phyloP scores from a whole-genome alignment of 768 basidiomycete genomes.

The Crassisporium funariophilum region DNA sequence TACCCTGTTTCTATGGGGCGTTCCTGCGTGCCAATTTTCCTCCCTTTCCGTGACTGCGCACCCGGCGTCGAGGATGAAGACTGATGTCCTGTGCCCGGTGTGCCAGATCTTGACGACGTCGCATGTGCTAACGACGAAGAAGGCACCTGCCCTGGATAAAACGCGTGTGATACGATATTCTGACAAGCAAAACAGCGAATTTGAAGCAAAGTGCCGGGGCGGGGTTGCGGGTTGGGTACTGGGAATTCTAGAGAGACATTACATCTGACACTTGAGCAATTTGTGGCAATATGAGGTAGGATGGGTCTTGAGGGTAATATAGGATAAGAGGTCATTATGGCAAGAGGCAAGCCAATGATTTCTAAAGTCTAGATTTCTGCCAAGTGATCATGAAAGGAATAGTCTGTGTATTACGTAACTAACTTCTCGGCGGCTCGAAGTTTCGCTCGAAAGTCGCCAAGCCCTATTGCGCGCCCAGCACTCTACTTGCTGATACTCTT shows the following conservation, averaged over 20 bases:
- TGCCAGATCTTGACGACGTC: conserved; percentile 17
- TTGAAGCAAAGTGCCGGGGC: conserved; percentile 53
- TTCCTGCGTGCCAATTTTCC: conserved; percentile 89
- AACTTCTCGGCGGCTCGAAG: no score
- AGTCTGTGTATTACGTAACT: no score
- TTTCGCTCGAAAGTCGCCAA: no score
- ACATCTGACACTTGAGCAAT: conserved; percentile 57
- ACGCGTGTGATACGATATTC: conserved; percentile 58
- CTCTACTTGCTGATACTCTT: no score
- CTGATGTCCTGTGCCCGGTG: conserved; percentile 8
- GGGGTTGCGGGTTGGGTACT: conserved; percentile 56
- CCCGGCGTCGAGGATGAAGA: conserved; percentile 12
- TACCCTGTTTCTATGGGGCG: conserved; percentile 88
- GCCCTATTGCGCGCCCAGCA: no score
- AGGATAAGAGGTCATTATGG: conserved; percentile 21
- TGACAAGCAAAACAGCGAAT: conserved; percentile 75
- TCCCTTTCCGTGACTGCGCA: conserved; percentile 46
- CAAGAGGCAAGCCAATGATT: background rate
- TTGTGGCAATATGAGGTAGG: conserved; percentile 66
- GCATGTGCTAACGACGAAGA: conserved; percentile 17
- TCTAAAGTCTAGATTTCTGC: no score
- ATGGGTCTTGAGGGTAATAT: conserved; percentile 63
- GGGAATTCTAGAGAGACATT: conserved; percentile 64
- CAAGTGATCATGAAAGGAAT: no score
- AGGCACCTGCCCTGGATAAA: conserved; percentile 66